Evolutionary conservation across 768 basidiomycete genomes (phyloP), one percentile per base, ranked within the genome.

Genomic region (Calocera cornea): DNA sequence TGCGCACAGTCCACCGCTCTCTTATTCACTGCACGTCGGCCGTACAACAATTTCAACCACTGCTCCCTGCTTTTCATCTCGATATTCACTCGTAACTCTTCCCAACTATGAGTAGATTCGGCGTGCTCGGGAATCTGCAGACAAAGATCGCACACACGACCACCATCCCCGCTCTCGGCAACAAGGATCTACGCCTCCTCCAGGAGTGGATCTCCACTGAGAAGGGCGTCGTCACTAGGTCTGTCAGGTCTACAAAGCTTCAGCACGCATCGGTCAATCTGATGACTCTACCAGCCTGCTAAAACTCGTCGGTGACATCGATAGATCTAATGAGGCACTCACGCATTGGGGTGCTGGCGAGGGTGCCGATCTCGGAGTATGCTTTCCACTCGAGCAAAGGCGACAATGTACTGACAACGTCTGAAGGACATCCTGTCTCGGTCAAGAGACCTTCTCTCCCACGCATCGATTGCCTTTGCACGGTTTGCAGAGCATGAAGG

Each of bases 121-220:
- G 54, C 27, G 54, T 60, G 19, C 31, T 60, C 27, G 22, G 54
- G 5, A 60, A 64, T 74, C 12, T 71, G 71, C 24, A 74, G 31
- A 29, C 87, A 40, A 91, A 87, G 77, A 83, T 95, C 75, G 93
- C 93, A 1, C 93, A 95, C 76, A 93, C 92, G 73, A 87, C 91
- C 1, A 88, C 90, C 2, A 79, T 94, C 5, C 88, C 92, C 47
- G 80, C 85, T 0, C 76, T 91, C 11, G 83, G 83, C 0, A 93
- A 92, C 75, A 85, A 86, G 72, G 93, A 95, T 74, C 77, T 94
- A 2, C 79, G 87, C 31, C 84, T 87, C 0, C 79, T 97, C 8
- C 93, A 97, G 74, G 92, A 94, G 73, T 81, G 95, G 70, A 97
- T 97, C 67, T 87, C 85, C 1, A 84, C 89, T 0, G 93, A 97